These are phyloP conservation scores for Gonium pectorale DNA, from an alignment of 139 green algal genomes.

Conservation along the genomic window DNA sequence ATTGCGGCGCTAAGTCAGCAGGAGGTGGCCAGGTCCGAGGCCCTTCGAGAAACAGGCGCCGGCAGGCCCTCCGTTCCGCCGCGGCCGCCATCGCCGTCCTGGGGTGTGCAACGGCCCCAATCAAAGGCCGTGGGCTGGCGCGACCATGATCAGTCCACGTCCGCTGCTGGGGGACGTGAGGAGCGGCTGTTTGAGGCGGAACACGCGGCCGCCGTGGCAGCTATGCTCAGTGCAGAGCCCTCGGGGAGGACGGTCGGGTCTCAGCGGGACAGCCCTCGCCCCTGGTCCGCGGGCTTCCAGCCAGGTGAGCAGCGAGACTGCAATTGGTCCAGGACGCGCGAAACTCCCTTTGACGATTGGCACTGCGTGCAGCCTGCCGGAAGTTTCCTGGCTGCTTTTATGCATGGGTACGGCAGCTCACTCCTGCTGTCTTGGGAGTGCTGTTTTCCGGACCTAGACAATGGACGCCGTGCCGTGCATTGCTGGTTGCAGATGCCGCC, in stretches of 20 bases:
- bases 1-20: constrained; percentile 7
- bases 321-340: background rate
- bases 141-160: background rate
- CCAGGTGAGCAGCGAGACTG: background rate
- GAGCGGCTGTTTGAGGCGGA: background rate
- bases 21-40: background rate
- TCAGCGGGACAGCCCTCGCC: background rate
- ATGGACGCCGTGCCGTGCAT: background rate
- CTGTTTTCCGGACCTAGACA: background rate
- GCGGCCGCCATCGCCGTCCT: background rate
- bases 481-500: too few species aligned
- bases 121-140: background rate
- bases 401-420: too few species aligned
- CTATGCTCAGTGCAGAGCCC: background rate
- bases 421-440: background rate
- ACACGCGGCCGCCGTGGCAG: too few species aligned
- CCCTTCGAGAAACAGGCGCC: background rate
- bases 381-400: too few species aligned
- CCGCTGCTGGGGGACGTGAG: background rate
- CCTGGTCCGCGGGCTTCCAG: background rate
- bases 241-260: background rate
- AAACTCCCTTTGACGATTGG: too few species aligned
- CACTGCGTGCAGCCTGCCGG: too few species aligned
- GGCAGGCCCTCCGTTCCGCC: background rate
- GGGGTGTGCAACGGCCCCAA: background rate